Conservation (phyloP, 139 green algal species). For the Pleodorina starrii region DNA sequence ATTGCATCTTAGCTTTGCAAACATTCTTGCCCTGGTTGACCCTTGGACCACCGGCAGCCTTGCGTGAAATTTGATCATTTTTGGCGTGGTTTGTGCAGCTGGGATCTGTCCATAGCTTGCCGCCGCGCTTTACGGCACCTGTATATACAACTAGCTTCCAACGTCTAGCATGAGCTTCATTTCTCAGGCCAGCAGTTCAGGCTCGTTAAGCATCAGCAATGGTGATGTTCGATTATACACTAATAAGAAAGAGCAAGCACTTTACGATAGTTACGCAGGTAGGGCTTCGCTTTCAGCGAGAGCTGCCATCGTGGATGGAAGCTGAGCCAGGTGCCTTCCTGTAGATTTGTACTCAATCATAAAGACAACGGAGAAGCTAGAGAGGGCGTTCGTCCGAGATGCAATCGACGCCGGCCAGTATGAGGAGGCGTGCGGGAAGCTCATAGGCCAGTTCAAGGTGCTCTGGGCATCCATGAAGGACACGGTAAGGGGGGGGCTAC, state of each 20-base stretch:
- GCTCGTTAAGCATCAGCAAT: background rate
- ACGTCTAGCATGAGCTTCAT: background rate
- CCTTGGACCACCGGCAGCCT: background rate
- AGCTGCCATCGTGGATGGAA: no score
- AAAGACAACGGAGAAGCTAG: conserved; percentile 95
- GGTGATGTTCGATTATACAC: background rate
- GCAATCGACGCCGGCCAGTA: conserved; percentile 85
- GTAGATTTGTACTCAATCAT: conserved; percentile 95
- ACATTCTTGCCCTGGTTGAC: no score
- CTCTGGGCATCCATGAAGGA: conserved; percentile 83
- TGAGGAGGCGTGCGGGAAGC: conserved; percentile 87
- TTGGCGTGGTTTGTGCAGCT: no score
- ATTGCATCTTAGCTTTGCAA: no score
- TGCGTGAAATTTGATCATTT: background rate
- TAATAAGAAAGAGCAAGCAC: conserved; percentile 84
- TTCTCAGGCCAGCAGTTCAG: background rate
- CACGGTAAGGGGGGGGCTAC: conserved; percentile 62
- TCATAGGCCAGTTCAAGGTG: conserved; percentile 94
- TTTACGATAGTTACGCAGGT: conserved; percentile 86
- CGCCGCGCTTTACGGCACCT: no score
- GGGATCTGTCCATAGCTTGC: no score
- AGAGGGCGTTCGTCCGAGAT: conserved; percentile 87
- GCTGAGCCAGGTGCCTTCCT: no score
- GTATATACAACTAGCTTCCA: background rate
- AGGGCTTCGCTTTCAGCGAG: no score